Conservation (phyloP, 2,329 filamentous ascomycete genomes). For the Fusarium tupiense region DNA sequence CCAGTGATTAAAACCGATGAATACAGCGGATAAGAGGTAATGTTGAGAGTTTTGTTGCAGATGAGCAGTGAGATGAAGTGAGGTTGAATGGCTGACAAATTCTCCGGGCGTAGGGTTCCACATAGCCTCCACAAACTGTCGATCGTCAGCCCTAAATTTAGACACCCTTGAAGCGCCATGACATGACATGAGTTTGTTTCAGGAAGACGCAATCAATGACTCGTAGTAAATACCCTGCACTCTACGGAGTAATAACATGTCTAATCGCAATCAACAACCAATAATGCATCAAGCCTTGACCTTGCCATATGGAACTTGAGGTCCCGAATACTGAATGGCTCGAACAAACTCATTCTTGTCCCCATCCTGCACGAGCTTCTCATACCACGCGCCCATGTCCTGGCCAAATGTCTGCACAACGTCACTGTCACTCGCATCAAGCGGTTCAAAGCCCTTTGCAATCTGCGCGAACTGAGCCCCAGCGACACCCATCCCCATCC, state of each 20-base stretch:
- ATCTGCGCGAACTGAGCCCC: constrained; percentile 35
- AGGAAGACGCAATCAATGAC: not conserved
- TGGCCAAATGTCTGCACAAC: constrained; percentile 31
- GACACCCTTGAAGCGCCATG: not conserved
- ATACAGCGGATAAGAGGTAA: not conserved
- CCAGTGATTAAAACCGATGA: accelerated
- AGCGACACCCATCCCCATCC: constrained; percentile 4
- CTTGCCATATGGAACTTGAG: constrained; percentile 27
- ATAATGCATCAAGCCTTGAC: not conserved
- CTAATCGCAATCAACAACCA: not conserved
- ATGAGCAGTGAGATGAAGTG: not conserved
- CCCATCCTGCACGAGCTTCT: constrained; percentile 39
- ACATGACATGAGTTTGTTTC: not conserved
- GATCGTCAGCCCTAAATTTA: constrained; percentile 15
- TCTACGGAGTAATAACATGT: not conserved
- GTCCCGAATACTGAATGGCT: constrained; percentile 36
- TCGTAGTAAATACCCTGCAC: not conserved
- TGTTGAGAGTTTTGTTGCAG: not conserved
- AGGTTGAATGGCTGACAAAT: constrained; percentile 34
- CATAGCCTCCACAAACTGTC: not conserved
- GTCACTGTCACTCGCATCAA: constrained; percentile 38
- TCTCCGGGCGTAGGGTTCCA: not conserved
- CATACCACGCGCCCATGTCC: constrained; percentile 39
- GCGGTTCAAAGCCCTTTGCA: constrained; percentile 38
- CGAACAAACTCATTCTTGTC: constrained; percentile 42